phyloP scores from a whole-genome alignment of 2,329 filamentous ascomycete genomes.

The Fusarium chaquense region DNA sequence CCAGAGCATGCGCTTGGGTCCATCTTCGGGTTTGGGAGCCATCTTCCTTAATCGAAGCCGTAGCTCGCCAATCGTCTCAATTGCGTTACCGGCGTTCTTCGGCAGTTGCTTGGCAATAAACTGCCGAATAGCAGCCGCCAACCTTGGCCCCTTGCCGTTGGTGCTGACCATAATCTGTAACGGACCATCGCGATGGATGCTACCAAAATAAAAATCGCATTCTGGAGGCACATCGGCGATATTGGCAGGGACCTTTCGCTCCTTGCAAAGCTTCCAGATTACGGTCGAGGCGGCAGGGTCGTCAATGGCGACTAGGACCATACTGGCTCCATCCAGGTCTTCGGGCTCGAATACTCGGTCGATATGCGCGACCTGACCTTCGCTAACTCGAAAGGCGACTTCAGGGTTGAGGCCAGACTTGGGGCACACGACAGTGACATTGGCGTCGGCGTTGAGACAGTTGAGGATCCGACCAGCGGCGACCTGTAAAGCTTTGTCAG shows the following conservation, averaged over 20 bases:
- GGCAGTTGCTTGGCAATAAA: conserved; percentile 84
- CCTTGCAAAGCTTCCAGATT: conserved; percentile 95
- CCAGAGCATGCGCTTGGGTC: conserved; percentile 92
- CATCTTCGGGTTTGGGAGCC: conserved; percentile 78
- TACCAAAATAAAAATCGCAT: conserved; percentile 99
- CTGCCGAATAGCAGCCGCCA: conserved; percentile 87
- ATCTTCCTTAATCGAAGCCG: conserved; percentile 82
- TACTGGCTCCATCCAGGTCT: conserved; percentile 85
- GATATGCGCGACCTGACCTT: conserved; percentile 81
- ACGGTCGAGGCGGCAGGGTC: conserved; percentile 89
- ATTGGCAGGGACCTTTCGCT: conserved; percentile 86
- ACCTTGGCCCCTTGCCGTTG: conserved; percentile 92
- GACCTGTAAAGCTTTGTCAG: conserved; percentile 70
- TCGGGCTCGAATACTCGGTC: conserved; percentile 86
- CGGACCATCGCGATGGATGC: conserved; percentile 92
- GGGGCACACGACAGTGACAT: conserved; percentile 87
- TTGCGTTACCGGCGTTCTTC: conserved; percentile 83
- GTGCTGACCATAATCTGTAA: conserved; percentile 99
- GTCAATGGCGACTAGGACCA: conserved; percentile 95
- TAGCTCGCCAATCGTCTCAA: conserved; percentile 84
- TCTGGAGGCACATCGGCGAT: conserved; percentile 97
- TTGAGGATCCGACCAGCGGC: conserved; percentile 94
- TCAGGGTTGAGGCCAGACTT: conserved; percentile 85
- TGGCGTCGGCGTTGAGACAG: conserved; percentile 93
- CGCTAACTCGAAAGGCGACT: conserved; percentile 82